These are phyloP conservation scores for Trichoderma virens DNA, from an alignment of 495 filamentous ascomycete species.

Conservation along the genomic window DNA sequence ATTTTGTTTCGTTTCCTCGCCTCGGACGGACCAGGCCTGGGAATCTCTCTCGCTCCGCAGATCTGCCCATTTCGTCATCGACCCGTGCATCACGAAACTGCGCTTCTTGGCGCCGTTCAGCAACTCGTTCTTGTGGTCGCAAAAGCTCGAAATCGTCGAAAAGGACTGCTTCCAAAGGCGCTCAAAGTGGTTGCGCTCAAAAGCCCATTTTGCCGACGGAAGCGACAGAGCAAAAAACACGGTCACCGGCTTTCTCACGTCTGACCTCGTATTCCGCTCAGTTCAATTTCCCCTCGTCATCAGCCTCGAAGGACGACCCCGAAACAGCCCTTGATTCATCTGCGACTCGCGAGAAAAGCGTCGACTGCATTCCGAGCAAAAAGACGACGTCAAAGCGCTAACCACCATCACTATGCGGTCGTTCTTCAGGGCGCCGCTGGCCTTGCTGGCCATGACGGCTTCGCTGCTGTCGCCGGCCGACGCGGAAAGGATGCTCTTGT, in stretches of 20 bases:
- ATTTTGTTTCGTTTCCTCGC: neutral
- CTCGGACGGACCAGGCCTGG: neutral
- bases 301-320: neutral
- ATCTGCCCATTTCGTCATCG: slow-evolving; percentile 5
- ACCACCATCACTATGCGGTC: slow-evolving; percentile 26
- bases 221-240: neutral
- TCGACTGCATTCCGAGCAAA: neutral
- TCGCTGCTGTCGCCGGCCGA: slow-evolving; percentile 21
- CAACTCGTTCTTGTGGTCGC: neutral
- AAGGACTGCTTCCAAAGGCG: neutral
- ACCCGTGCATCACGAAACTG: neutral
- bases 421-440: slow-evolving; percentile 23
- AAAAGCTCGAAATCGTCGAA: neutral
- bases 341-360: neutral
- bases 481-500: slow-evolving; percentile 46
- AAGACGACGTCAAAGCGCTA: neutral
- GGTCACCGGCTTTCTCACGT: neutral
- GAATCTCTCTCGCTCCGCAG: slow-evolving; percentile 6
- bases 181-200: neutral
- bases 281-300: neutral
- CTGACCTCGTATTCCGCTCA: slow-evolving; percentile 1
- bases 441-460: slow-evolving; percentile 28
- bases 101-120: neutral
- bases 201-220: neutral
- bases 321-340: neutral